Base-by-base conservation (phyloP, 2,329 filamentous ascomycete genomes). In the Volutella citrinella region DNA sequence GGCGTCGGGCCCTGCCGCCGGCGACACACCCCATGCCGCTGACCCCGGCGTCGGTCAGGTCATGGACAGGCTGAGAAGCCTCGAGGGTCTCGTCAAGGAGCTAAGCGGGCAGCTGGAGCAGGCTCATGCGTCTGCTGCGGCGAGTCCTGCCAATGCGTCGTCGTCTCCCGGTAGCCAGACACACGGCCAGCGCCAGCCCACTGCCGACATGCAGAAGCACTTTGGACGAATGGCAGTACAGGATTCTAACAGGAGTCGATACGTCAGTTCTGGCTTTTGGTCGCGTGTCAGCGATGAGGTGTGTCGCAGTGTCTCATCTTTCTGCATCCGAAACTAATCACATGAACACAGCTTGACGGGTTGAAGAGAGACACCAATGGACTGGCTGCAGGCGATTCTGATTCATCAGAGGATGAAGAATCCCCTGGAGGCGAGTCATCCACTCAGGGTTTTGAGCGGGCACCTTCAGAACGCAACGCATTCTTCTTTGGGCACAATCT, bases 241-340 rank as follows among this genome's bases (percentile, higher is more conserved):
- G 18, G 69, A 74, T 46, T 44, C 55, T 7, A 64, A 49, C 6
- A 57, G 52, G 10, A 69, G 62, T 22, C 64, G 66, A 11, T 77
- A 77, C 46, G 55, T 77, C 10, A 68, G 68, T 36, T 74, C 62
- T 40, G 66, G 67, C 11, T 77, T 78, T 45, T 78, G 74, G 73
- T 72, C 72, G 4, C 65, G 66, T 2, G 63, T 78, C n/a, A 71
- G 68, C 32, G 71, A 77, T 28, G 74, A 77, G 64, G 71, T 75
- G 57, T 26, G 59, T 38, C n/a, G 18, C 10, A 9, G 13, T 25
- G 8, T 1, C 11, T 4, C 4, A 14, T 10, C 6, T 2, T 11
- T 10, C 10, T 11, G 7, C 16, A 24, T 27, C 9, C 7, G 14
- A 3, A 5, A 12, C 5, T 8, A 13, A 10, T 22, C 33, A 10